A percentile compares a stretch with the other conserved stretches of the same genome.
Evolutionary conservation across 306 rosid genomes (phyloP).

Genomic region (Malus domestica): ASM211411v1 NC_041791.1:25778501-25779000

Average conservation of each 20-base stretch:
- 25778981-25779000: slow-evolving; percentile 23
- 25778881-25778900: slow-evolving; percentile 12
- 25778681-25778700: slow-evolving; percentile 10
- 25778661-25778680: slow-evolving; percentile 16
- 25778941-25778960: slow-evolving; percentile 26
- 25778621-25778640: slow-evolving; percentile 36
- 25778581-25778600: slow-evolving; percentile 40
- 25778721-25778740: slow-evolving; percentile 52
- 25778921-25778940: slow-evolving; percentile 32
- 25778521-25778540: slow-evolving; percentile 24
- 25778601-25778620: slow-evolving; percentile 34
- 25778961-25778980: slow-evolving; percentile 12
- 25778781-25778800: slow-evolving; percentile 38
- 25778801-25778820: slow-evolving; percentile 24
- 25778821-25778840: slow-evolving; percentile 13
- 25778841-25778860: slow-evolving; percentile 25
- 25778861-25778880: neutral
- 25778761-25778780: slow-evolving; percentile 35
- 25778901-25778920: slow-evolving; percentile 5
- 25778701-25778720: slow-evolving; percentile 35
- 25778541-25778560: slow-evolving; percentile 47
- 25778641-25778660: slow-evolving; percentile 23
- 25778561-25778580: slow-evolving; percentile 31
- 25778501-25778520: slow-evolving; percentile 7
- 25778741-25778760: slow-evolving; percentile 30